These are phyloP conservation scores for Pichia terricola DNA, from an alignment of 1,139 yeast species.

Conservation along the genomic window DNA sequence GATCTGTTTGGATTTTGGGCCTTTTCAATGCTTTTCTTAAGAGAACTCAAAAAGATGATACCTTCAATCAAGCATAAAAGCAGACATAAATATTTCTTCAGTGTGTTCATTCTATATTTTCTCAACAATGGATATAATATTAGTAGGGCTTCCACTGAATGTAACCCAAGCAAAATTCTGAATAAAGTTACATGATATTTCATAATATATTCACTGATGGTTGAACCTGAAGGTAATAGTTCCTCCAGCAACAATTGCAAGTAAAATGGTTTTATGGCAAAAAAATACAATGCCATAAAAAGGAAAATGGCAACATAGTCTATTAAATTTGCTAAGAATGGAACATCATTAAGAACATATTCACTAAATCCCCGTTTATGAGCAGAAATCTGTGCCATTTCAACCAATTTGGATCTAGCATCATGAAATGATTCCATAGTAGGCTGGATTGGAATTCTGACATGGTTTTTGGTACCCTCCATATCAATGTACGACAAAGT, in stretches of 20 bases:
- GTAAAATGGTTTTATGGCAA: constrained; percentile 26
- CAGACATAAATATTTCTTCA: constrained; percentile 39
- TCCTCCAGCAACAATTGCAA: constrained; percentile 11
- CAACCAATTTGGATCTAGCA: constrained; percentile 48
- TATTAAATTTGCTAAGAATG: constrained; percentile 4
- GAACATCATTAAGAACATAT: constrained; percentile 38
- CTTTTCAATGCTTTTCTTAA: constrained; percentile 24
- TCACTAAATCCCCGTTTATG: constrained; percentile 54
- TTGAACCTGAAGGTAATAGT: constrained; percentile 1
- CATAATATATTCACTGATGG: neutral
- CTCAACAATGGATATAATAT: constrained; percentile 36
- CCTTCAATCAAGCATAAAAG: constrained; percentile 50
- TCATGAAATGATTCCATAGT: constrained; percentile 40
- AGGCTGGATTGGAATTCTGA: constrained; percentile 38
- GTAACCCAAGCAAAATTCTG: constrained; percentile 30
- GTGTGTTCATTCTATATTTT: constrained; percentile 48
- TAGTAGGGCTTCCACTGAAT: constrained; percentile 36
- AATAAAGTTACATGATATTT: constrained; percentile 17
- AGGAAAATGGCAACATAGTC: constrained; percentile 22
- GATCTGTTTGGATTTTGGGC: constrained; percentile 12
- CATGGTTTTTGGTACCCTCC: constrained; percentile 4
- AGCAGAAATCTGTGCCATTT: constrained; percentile 68
- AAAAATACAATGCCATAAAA: constrained; percentile 16
- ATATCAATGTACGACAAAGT: constrained; percentile 21
- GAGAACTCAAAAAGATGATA: constrained; percentile 35